phyloP scores from a whole-genome alignment of 2,329 filamentous ascomycete genomes.

The Zymoseptoria brevis region DNA sequence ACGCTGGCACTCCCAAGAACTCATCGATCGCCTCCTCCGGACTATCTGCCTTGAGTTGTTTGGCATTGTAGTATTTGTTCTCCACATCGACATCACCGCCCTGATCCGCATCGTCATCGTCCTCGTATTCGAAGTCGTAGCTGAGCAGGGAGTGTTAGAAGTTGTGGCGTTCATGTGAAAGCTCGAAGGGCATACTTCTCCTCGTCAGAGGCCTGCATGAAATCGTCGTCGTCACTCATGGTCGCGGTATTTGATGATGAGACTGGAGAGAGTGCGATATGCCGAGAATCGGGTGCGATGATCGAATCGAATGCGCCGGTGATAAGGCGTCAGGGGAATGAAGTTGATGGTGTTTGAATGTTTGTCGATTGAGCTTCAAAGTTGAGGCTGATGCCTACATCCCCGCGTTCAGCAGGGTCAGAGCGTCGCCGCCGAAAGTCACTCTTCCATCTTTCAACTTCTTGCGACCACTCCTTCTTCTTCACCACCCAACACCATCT shows the following conservation, averaged over 20 bases:
- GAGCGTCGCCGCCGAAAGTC: background rate
- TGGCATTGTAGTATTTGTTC: conserved; percentile 99
- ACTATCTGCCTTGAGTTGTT: conserved; percentile 83
- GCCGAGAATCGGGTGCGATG: background rate
- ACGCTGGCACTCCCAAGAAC: conserved; percentile 75
- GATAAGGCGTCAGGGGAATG: background rate
- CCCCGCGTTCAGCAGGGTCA: background rate
- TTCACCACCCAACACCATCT: background rate
- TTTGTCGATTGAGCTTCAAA: conserved; percentile 1
- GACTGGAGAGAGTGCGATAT: background rate
- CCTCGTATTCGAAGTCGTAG: conserved; percentile 97
- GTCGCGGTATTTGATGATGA: conserved; percentile 22
- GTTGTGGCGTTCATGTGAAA: conserved; percentile 4
- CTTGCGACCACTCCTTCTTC: conserved; percentile 1
- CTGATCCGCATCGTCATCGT: conserved; percentile 83
- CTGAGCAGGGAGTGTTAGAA: conserved; percentile 34
- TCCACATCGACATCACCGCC: conserved; percentile 88
- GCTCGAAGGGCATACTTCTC: conserved; percentile 55
- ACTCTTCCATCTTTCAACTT: background rate
- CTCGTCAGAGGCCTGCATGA: conserved; percentile 86
- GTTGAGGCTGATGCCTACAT: background rate
- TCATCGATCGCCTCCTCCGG: conserved; percentile 84
- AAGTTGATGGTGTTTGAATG: background rate
- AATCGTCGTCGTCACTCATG: conserved; percentile 83
- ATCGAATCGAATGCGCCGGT: background rate